Base-by-base conservation (phyloP, 345 rosid species). In the Citrus hindsii region DNA sequence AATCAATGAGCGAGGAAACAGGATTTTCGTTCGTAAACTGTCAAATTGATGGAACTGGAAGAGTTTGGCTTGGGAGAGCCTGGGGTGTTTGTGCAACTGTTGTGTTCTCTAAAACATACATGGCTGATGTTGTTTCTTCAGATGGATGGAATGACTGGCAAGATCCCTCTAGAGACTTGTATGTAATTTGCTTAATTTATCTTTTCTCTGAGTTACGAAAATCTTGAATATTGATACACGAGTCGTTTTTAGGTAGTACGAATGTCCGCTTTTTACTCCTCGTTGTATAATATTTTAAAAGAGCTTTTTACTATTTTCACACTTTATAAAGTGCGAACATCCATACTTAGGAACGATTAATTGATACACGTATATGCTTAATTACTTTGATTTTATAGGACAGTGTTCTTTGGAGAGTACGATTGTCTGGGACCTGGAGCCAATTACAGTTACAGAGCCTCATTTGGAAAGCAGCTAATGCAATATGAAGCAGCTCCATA, bases 101-200 rank as follows among this genome's bases (percentile, higher is more conserved):
- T 2, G 87, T 94, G 67, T 94, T 94, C 80, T 84, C 91, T 0
- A 88, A 83, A 55, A 88, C 91, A 3, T 88, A 87, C 80, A 90
- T 94, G 94, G 79, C 97, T 4, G 81, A 69, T 74, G 85, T 84
- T 48, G 83, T 92, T 18, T 82, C 87, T 37, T 84, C 88, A 3
- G 89, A 83, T 19, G 95, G 97, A 35, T 94, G 97, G 97, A 87
- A 89, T 81, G 92, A 94, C 46, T 94, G 92, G 94, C 79, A 78
- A 2, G 90, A 92, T 38, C 83, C 89, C 12, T 77, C 87, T 4
- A 83, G 87, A 87, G 91, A 94, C 73, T 87, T 87, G 97, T 90
- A 82, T 12, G 51, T 46, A 46, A 46, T 13, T 13, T 12, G 51
- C 18, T 13, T 46, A 3, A 46, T 46, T 46, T 46, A 3, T 13